Percentiles rank a stretch among this genome's conserved stretches.
Evolutionary conservation across 805 yeast genomes (phyloP).

Genomic region (Pichia heedii): DNA sequence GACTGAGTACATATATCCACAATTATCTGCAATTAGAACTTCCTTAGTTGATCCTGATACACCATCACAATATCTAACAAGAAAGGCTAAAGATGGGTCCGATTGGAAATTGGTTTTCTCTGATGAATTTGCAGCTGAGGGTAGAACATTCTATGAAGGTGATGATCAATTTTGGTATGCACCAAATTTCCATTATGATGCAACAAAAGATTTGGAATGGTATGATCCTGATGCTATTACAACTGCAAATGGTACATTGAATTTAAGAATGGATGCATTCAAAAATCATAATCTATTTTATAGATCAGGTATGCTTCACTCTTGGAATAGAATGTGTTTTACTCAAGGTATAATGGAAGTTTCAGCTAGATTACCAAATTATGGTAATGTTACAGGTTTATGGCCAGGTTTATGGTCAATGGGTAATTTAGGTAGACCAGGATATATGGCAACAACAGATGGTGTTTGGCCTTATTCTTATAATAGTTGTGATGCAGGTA

Average conservation of each 20-base stretch:
- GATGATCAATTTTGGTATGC: constrained; percentile 92
- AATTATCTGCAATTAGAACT: constrained; percentile 49
- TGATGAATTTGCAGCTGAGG: constrained; percentile 85
- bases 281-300: constrained; percentile 70
- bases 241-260: constrained; percentile 65
- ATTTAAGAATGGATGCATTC: constrained; percentile 70
- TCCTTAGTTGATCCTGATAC: constrained; percentile 66
- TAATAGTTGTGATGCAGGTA: constrained; percentile 84
- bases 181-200: constrained; percentile 74
- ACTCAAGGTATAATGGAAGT: constrained; percentile 76
- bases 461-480: constrained; percentile 96
- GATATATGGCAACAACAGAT: constrained; percentile 76
- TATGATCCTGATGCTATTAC: constrained; percentile 85
- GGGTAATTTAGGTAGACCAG: constrained; percentile 91
- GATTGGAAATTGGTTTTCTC: constrained; percentile 73
- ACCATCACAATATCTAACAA: constrained; percentile 38
- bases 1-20: constrained; percentile 49
- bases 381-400: constrained; percentile 68
- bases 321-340: constrained; percentile 88
- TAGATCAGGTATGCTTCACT: constrained; percentile 85
- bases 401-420: constrained; percentile 98
- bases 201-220: constrained; percentile 90
- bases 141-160: constrained; percentile 82
- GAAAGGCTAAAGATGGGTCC: constrained; percentile 50
- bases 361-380: constrained; percentile 70